Evolutionary conservation across 805 yeast genomes (phyloP).

Genomic region (Sugiyamaella smithiae): DNA sequence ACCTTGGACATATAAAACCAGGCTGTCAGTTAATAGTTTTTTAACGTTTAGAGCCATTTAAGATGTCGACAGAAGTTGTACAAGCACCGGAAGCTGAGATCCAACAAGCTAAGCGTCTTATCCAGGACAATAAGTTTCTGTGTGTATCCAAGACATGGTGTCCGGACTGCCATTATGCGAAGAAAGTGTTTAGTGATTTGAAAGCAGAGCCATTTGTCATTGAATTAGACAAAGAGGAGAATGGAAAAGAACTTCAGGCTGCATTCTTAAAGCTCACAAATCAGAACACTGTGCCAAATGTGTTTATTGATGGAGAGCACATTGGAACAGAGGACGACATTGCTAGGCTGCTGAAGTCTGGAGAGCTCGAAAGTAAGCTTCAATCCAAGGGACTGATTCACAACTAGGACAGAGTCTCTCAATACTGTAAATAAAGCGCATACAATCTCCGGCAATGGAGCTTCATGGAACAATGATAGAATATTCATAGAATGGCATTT

Average conservation of each 20-base stretch:
- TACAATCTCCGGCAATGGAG: not conserved
- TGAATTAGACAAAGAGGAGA: constrained; percentile 57
- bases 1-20: no score
- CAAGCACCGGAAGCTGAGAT: constrained; percentile 9
- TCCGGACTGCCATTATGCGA: constrained; percentile 70
- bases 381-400: constrained; percentile 16
- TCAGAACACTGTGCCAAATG: constrained; percentile 67
- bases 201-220: constrained; percentile 52
- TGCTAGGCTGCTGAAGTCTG: constrained; percentile 20
- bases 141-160: constrained; percentile 75
- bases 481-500: no score
- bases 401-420: constrained; percentile 23
- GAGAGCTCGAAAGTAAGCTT: constrained; percentile 22
- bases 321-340: constrained; percentile 52
- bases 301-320: constrained; percentile 56
- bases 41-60: no score
- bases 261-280: constrained; percentile 58
- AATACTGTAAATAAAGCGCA: not conserved
- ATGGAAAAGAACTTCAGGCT: constrained; percentile 51
- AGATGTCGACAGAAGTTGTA: no score
- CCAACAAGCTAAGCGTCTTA: constrained; percentile 45
- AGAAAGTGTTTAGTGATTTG: constrained; percentile 51
- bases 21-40: no score
- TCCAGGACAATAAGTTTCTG: constrained; percentile 47
- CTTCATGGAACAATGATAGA: not conserved